Evolutionary conservation across 176 grass and related monocot genomes (phyloP), one percentile per base, ranked within the genome.

Genomic region (Rhipidocladum racemiflorum): DNA sequence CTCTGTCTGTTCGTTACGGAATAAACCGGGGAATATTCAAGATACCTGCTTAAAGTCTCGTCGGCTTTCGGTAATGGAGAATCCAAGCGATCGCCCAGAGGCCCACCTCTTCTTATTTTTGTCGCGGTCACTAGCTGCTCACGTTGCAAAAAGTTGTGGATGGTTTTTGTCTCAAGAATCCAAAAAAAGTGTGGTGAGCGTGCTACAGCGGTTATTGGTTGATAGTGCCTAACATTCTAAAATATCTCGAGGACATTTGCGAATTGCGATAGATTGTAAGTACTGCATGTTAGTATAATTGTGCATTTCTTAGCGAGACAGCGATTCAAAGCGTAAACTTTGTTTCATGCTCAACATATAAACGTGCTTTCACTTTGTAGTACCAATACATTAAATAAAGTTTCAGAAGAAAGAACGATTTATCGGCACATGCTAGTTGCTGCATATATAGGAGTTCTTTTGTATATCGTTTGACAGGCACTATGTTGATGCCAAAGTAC

Each of bases 1-100:
- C 68, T 60, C 16, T 6, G 56, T 57, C 83, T 82, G 28, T 49
- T 79, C 9, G 1, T 76, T 53, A 20, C 17, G 56, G 83, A 72
- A 89, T 89, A 89, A 82, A 77, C 88, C 57, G 0, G 78, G 16
- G 82, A 65, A 89, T 85, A 85, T 89, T 81, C 55, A 55, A 62
- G 35, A 55, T 54, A 44, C 70, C 27, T 20, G 5, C 46, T 27
- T 10, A 68, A 25, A 74, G 23, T 16, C 4, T 81, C 44, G 82
- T 85, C 83, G 36, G 66, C 83, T 82, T 71, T 76, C 68, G 67
- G 80, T 17, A 11, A 27, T 43, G 21, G 14, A 46, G 80, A 78
- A 83, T 76, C 42, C 24, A 75, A 67, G 42, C 36, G 59, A 65
- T 44, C 36, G 9, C 6, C 17, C 4, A 45, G 64, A 49, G n/a